Conservation (phyloP, 116 monocot species). For the Papilionanthe hybrid region DNA sequence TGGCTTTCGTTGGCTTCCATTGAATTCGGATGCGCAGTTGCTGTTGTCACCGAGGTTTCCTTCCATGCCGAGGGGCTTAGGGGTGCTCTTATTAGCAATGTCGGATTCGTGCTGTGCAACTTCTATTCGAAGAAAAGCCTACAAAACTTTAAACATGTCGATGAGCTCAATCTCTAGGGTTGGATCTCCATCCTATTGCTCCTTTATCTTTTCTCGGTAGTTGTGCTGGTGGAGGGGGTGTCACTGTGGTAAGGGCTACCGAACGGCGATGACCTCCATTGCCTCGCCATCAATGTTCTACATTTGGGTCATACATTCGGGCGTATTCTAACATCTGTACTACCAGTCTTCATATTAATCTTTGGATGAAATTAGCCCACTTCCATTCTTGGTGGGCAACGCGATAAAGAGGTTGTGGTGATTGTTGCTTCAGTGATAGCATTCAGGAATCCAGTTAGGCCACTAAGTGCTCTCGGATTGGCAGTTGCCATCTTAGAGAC, state of each 20-base stretch:
- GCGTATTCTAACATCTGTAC: constrained; percentile 65
- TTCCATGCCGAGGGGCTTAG: constrained; percentile 43
- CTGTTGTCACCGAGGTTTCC: constrained; percentile 38
- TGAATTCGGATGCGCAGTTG: constrained; percentile 40
- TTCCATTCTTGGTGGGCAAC: constrained; percentile 58
- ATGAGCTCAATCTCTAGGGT: constrained; percentile 56
- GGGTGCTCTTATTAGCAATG: constrained; percentile 55
- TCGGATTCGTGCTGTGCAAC: constrained; percentile 58
- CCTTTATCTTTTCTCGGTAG: constrained; percentile 40
- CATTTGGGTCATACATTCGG: constrained; percentile 44
- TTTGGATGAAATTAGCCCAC: constrained; percentile 47
- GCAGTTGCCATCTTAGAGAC: constrained; percentile 51
- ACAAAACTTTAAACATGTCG: constrained; percentile 27
- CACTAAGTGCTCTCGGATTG: constrained; percentile 54
- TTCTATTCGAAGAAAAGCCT: constrained; percentile 60
- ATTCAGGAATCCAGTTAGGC: constrained; percentile 52
- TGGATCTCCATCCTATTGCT: constrained; percentile 45
- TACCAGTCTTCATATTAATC: constrained; percentile 64
- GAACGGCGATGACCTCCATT: constrained; percentile 15
- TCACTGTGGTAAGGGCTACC: constrained; percentile 34
- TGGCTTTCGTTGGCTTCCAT: constrained; percentile 61
- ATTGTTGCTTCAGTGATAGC: constrained; percentile 47
- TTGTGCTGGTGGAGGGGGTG: constrained; percentile 46
- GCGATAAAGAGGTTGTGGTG: constrained; percentile 66
- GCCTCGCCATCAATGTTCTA: constrained; percentile 31